Base-by-base conservation (phyloP, 176 grass and related monocot species). In the Eleusine indica region DNA sequence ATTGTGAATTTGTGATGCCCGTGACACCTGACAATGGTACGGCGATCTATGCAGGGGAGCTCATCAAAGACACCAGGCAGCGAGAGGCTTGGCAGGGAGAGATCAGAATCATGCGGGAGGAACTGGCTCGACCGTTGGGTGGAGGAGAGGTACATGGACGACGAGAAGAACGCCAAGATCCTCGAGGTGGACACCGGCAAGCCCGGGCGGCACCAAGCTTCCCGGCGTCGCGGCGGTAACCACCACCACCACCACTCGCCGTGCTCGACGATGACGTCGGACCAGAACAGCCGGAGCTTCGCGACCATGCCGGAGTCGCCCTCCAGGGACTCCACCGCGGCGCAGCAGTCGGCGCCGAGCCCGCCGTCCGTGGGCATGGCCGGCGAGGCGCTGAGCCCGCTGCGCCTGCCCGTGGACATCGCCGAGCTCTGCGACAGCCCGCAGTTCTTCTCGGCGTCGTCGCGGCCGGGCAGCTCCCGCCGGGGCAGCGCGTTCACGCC, bases 61-160 rank as follows among this genome's bases (percentile, higher is more conserved):
- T 84, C 92, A 10, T 76, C 72, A 1, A 94, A 82, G 78, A 70
- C 88, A 4, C 57, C 88, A 14, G 71, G 81, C 18, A 28, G 71
- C 6, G 78, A 94, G 54, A 83, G 82, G 75, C 66, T 94, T 35
- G 82, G 69, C 53, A 73, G 74, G 41, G 92, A 97, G 80, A 89
- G 92, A 74, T 86, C 92, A 15, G 86, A 88, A 42, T 85, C 91
- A n/a, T 94, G 87, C 29, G 88, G 86, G 4, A 86, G 93, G 86
- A 95, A 98, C 80, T 98, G 91, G 89, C 86, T 98, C 68, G 96
- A 98, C 79, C 66, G 78, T 6, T 98, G 93, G 96, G 92, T 98
- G 42, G 96, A 95, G 87, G 93, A 98, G 68, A 75, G 93, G 77
- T 94, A 93, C 74, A 82, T 80, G 83, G 93, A 99, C 3, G 93